phyloP scores from a whole-genome alignment of 2,329 filamentous ascomycete species.

The Pestalotiopsis sp. region DNA sequence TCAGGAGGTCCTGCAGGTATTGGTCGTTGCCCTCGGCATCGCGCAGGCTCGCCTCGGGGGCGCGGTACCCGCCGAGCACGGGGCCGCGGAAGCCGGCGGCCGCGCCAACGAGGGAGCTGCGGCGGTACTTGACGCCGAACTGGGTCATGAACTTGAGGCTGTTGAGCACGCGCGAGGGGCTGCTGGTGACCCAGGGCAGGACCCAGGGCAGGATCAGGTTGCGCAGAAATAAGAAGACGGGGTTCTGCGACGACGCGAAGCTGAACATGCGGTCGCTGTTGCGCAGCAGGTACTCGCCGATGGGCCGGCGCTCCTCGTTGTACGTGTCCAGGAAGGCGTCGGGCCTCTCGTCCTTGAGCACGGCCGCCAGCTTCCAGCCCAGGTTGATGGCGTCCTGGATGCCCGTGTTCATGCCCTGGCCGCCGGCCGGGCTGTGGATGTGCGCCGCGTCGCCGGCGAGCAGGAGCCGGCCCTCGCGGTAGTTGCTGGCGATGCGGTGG shows the following conservation, averaged over 20 bases:
- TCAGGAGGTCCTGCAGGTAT: slow-evolving; percentile 9
- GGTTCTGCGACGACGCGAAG: slow-evolving; percentile 36
- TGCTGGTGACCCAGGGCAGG: slow-evolving; percentile 34
- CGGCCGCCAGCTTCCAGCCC: slow-evolving; percentile 54
- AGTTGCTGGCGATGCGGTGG: slow-evolving; percentile 34
- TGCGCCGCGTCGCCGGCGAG: slow-evolving; percentile 60
- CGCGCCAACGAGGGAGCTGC: slow-evolving; percentile 36
- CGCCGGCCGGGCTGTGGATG: slow-evolving; percentile 56
- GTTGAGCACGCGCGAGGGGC: slow-evolving; percentile 18
- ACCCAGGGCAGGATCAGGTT: slow-evolving; percentile 39
- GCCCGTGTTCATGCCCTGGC: slow-evolving; percentile 60
- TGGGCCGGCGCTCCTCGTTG: slow-evolving; percentile 46
- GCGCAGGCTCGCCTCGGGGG: slow-evolving; percentile 38
- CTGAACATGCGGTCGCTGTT: slow-evolving; percentile 44
- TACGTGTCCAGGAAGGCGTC: slow-evolving; percentile 48
- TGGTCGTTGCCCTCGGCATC: neutral
- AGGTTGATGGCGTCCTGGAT: slow-evolving; percentile 56
- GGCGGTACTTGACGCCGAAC: slow-evolving; percentile 43
- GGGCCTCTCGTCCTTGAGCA: slow-evolving; percentile 31
- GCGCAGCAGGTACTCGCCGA: slow-evolving; percentile 43
- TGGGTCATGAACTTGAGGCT: slow-evolving; percentile 40
- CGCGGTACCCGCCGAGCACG: slow-evolving; percentile 48
- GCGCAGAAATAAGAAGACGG: slow-evolving; percentile 36
- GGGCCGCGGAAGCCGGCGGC: slow-evolving; percentile 31
- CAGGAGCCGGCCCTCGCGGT: slow-evolving; percentile 50